Evolutionary conservation across 306 rosid genomes (phyloP), one percentile per base, ranked within the genome.

Genomic region (Pterocarpus santalinus): DNA sequence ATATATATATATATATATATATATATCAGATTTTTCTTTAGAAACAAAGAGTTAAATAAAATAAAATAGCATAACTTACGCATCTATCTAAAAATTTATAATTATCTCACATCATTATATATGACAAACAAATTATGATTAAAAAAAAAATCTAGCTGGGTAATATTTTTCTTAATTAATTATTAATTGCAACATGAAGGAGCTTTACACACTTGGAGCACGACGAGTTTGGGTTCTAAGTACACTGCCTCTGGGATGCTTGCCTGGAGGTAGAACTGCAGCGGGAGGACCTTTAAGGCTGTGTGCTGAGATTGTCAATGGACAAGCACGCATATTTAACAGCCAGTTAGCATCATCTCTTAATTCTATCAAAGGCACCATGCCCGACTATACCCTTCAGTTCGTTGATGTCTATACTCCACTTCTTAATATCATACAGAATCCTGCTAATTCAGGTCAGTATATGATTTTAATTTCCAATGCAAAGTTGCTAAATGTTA

Each of bases 211-310:
- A 13, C 62, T 82, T 7, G 88, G 92, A 38, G 90, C 73, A 56
- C 71, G 90, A 51, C 49, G 35, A 4, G 32, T 86, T 17, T 80
- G 76, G 80, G 85, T 79, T n/a, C 39, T 84, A 0, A 86, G 90
- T 16, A 80, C 86, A 16, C 14, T 84, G n/a, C 82, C 90, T 32
- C 5, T 89, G 2, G 90, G 90, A 10, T 86, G 88, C 63, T 73
- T 84, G 65, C 90, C 90, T 5, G 80, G 52, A 41, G 79, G 62
- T 28, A 84, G 90, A 81, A 39, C 70, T 1, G 0, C 1, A 8
- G 8, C 2, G 0, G 81, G 81, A 0, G 81, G 85, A 8, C 65
- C 75, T 2, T 44, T 67, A 1, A 73, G 69, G 36, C 0, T 9
- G 0, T 85, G 88, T 71, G 35, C 16, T 7, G 47, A 16, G 0